A percentile compares a stretch with the other conserved stretches of the same genome.
Conservation (phyloP, 495 filamentous ascomycete genomes). For the Penicillium pancosmium region DNA sequence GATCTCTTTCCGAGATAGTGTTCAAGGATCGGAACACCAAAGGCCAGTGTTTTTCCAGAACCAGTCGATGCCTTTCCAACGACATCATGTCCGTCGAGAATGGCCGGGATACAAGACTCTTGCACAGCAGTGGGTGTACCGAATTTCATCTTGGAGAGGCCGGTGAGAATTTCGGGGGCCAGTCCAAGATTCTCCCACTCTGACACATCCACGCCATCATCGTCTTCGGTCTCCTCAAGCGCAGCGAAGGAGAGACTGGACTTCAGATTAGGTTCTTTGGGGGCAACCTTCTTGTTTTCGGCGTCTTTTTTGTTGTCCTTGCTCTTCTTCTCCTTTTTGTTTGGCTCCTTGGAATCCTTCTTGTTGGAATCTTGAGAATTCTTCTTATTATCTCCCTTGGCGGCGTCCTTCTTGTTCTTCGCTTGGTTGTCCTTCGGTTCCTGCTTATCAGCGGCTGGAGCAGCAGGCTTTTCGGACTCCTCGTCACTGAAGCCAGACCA, state of each 20-base stretch:
- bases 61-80: slow-evolving; percentile 96
- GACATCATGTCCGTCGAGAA: slow-evolving; percentile 83
- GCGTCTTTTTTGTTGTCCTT: slow-evolving; percentile 39
- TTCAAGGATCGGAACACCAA: slow-evolving; percentile 62
- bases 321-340: slow-evolving; percentile 26
- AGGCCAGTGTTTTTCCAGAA: slow-evolving; percentile 97
- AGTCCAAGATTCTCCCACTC: slow-evolving; percentile 75
- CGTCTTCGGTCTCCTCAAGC: slow-evolving; percentile 44
- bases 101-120: slow-evolving; percentile 72
- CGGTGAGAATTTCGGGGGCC: slow-evolving; percentile 65
- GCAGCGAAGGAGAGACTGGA: slow-evolving; percentile 42
- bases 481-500: slow-evolving; percentile 58
- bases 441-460: slow-evolving; percentile 23
- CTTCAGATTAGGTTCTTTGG: slow-evolving; percentile 35
- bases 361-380: slow-evolving; percentile 12
- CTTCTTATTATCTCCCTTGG: slow-evolving; percentile 18
- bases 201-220: slow-evolving; percentile 58
- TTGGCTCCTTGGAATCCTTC: slow-evolving; percentile 5
- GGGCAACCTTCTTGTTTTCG: slow-evolving; percentile 32
- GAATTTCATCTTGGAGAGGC: slow-evolving; percentile 80
- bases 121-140: slow-evolving; percentile 80
- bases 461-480: slow-evolving; percentile 31
- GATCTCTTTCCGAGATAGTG: slow-evolving; percentile 43
- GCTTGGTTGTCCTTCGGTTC: slow-evolving; percentile 24
- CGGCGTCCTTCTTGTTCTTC: slow-evolving; percentile 24